phyloP scores from a whole-genome alignment of 1,284 basidiomycete genomes.

The Volvariella volvacea region DNA sequence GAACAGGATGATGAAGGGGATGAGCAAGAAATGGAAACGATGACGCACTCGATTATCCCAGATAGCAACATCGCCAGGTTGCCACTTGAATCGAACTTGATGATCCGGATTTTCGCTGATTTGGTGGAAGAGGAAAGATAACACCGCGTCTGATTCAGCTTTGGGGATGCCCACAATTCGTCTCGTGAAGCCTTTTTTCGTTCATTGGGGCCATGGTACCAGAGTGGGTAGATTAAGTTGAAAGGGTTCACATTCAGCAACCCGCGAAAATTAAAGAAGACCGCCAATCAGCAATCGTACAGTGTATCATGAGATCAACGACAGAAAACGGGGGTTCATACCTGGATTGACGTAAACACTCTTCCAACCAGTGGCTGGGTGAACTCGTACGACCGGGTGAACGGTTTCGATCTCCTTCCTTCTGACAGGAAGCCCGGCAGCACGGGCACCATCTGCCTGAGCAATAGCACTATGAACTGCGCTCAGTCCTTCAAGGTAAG shows the following conservation, averaged over 20 bases:
- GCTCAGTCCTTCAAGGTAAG: slow-evolving; percentile 57
- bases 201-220: slow-evolving; percentile 2
- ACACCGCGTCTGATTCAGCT: slow-evolving; percentile 68
- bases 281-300: no score
- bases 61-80: slow-evolving; percentile 58
- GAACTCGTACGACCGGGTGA: slow-evolving; percentile 65
- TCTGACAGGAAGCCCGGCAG: slow-evolving; percentile 58
- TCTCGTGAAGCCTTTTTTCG: slow-evolving; percentile 59
- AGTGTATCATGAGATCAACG: not conserved
- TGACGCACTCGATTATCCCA: slow-evolving; percentile 65
- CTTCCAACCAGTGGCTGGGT: slow-evolving; percentile 81
- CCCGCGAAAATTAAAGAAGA: no score
- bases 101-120: slow-evolving; percentile 64
- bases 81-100: slow-evolving; percentile 70
- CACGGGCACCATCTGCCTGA: slow-evolving; percentile 62
- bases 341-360: slow-evolving; percentile 68
- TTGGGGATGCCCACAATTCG: slow-evolving; percentile 73
- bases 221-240: slow-evolving; percentile 5
- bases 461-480: slow-evolving; percentile 65
- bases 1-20: slow-evolving; percentile 4
- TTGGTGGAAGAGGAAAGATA: slow-evolving; percentile 66
- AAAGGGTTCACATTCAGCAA: not conserved
- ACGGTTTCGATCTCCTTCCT: slow-evolving; percentile 63
- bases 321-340: slow-evolving; percentile 16
- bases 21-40: not conserved